These are phyloP conservation scores for Solanum megistacrolobum DNA, from an alignment of 257 asterid genomes.

Conservation along the genomic window DNA sequence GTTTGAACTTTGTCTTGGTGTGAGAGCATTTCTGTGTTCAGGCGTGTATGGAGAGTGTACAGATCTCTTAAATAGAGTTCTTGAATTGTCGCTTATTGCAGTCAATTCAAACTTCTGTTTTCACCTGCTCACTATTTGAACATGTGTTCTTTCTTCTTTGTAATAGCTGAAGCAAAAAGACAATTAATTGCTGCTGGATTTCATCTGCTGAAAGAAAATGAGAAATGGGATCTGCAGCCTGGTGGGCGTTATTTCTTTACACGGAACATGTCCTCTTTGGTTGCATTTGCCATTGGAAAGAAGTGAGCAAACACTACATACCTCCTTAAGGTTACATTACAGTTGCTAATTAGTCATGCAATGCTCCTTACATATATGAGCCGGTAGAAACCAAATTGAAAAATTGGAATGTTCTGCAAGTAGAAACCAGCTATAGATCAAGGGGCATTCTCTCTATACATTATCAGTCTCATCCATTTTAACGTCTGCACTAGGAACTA, in stretches of 20 bases:
- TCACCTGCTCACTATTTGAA: not conserved
- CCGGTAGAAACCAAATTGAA: not conserved
- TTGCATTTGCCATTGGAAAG: conserved; percentile 91
- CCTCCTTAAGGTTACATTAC: not conserved
- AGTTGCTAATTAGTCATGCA: not conserved
- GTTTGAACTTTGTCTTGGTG: not conserved
- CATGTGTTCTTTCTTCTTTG: not conserved
- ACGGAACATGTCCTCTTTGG: conserved; percentile 91
- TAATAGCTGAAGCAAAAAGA: conserved; percentile 77
- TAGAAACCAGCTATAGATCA: not conserved
- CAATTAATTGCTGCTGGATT: conserved; percentile 90
- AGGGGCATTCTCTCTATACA: not conserved
- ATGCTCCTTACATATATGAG: not conserved
- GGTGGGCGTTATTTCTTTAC: conserved; percentile 98
- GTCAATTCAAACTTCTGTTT: not conserved
- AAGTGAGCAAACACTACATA: conserved; percentile 48
- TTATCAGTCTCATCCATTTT: not conserved
- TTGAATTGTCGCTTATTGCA: not conserved
- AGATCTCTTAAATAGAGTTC: not conserved
- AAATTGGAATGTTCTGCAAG: not conserved
- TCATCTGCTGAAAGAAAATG: conserved; percentile 76
- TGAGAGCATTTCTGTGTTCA: not conserved
- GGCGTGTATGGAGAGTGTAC: not conserved
- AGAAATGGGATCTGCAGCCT: conserved; percentile 89
- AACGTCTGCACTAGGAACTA: not conserved